Conservation (phyloP, 1,284 basidiomycete species). For the Irpex rosettiformis region DNA sequence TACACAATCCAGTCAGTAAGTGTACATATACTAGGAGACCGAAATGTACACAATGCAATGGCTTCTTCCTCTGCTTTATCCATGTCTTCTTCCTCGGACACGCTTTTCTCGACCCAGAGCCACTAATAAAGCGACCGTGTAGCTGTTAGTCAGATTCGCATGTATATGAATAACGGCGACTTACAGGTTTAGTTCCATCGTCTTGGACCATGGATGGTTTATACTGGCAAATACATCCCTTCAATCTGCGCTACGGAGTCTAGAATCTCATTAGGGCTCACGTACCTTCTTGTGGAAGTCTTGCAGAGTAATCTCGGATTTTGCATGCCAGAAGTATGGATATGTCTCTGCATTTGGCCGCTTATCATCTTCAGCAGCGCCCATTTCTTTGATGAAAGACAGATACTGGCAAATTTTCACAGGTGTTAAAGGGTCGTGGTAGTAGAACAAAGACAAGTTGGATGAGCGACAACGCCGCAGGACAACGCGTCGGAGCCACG, state of each 20-base stretch:
- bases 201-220: conserved; percentile 74
- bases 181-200: conserved; percentile 68
- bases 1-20: conserved; percentile 24
- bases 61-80: conserved; percentile 46
- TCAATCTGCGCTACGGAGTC: not conserved
- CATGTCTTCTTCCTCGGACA: conserved; percentile 19
- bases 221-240: conserved; percentile 37
- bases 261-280: not conserved
- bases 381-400: not conserved
- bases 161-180: conserved; percentile 19
- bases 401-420: not conserved
- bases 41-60: conserved; percentile 35
- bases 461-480: not conserved
- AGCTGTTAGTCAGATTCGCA: not conserved
- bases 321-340: conserved; percentile 42
- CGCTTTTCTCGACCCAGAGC: conserved; percentile 56
- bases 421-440: not conserved
- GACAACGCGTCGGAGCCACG: not conserved
- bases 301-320: conserved; percentile 35
- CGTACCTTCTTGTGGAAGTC: conserved; percentile 47
- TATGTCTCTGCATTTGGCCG: conserved; percentile 26
- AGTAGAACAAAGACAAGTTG: not conserved
- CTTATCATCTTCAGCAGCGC: conserved; percentile 19
- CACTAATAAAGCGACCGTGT: conserved; percentile 44
- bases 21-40: not conserved